A percentile compares a stretch with the other conserved stretches of the same genome.
Conservation (phyloP, 352 stramenopile genomes). For the Globisporangium heterothallicum region DNA sequence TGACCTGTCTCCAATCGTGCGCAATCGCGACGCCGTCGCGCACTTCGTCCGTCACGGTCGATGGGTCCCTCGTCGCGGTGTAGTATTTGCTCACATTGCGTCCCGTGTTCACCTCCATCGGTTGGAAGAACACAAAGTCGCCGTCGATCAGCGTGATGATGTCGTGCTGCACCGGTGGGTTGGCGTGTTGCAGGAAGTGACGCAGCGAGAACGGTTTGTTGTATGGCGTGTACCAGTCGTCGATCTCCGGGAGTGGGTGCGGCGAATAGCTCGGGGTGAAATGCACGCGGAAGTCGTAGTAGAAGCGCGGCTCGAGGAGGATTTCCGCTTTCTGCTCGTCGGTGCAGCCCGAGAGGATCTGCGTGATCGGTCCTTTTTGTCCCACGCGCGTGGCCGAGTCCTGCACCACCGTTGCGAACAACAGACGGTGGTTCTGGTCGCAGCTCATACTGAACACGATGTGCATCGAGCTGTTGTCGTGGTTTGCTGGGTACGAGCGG, state of each 20-base stretch:
- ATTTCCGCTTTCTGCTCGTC: conserved; percentile 9
- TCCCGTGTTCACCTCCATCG: conserved; percentile 18
- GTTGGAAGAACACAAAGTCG: conserved; percentile 14
- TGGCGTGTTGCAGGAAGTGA: conserved; percentile 20
- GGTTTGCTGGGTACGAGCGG: conserved; percentile 7
- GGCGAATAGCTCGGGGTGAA: conserved; percentile 18
- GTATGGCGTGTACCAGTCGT: conserved; percentile 21
- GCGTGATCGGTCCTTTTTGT: conserved; percentile 23
- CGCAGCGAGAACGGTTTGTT: conserved; percentile 24
- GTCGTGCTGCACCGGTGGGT: conserved; percentile 19
- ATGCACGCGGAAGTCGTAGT: conserved; percentile 23
- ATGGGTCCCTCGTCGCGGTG: conserved; percentile 4
- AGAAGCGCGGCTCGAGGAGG: conserved; percentile 13
- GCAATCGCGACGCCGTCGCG: conserved; percentile 12
- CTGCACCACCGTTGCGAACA: conserved; percentile 19
- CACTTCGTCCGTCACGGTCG: conserved; percentile 11
- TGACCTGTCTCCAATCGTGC: conserved; percentile 5
- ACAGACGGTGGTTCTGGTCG: conserved; percentile 13
- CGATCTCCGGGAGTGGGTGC: conserved; percentile 14
- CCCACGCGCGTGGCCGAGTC: conserved; percentile 16
- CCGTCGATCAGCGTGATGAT: conserved; percentile 20
- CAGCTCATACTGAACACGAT: conserved; percentile 27
- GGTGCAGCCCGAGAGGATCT: conserved; percentile 23
- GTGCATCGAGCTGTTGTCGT: conserved; percentile 16
- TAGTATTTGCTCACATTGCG: conserved; percentile 16